Conservation (phyloP, 305 asterid species). For the Withania somnifera region DNA sequence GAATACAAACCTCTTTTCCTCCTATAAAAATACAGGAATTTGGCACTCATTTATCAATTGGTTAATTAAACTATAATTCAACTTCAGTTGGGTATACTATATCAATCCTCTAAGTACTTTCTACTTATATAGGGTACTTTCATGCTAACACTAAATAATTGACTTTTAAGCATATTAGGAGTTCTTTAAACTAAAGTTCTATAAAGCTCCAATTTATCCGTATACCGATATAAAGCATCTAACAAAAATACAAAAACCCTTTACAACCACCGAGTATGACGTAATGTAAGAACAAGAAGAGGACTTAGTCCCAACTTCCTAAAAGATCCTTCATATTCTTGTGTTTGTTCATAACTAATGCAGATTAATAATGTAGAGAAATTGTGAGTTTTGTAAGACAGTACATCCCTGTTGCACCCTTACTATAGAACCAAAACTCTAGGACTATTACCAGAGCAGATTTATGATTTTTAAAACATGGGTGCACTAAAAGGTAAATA, state of each 20-base stretch:
- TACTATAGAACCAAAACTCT: background rate
- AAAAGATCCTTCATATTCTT: background rate
- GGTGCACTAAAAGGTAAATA: background rate
- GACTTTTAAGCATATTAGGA: background rate
- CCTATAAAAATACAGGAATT: background rate
- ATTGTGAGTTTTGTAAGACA: background rate
- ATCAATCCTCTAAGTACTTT: background rate
- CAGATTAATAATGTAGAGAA: background rate
- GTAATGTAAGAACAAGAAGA: background rate
- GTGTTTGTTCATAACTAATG: background rate
- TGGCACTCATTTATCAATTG: background rate
- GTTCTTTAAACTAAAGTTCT: background rate
- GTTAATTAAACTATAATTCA: background rate
- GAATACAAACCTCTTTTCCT: background rate
- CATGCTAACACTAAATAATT: background rate
- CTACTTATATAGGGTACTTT: background rate
- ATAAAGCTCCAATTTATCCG: background rate
- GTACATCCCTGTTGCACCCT: background rate
- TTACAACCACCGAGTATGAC: background rate
- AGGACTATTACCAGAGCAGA: background rate
- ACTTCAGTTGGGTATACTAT: background rate
- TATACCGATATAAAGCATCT: background rate
- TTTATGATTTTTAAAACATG: background rate
- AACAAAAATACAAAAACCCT: too few species aligned
- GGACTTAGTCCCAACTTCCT: background rate